Percentiles rank a stretch among this genome's conserved stretches.
These are phyloP conservation scores for Thamnidium elegans DNA, from an alignment of 192 early-diverging fungal species.

Conservation along the genomic window DNA sequence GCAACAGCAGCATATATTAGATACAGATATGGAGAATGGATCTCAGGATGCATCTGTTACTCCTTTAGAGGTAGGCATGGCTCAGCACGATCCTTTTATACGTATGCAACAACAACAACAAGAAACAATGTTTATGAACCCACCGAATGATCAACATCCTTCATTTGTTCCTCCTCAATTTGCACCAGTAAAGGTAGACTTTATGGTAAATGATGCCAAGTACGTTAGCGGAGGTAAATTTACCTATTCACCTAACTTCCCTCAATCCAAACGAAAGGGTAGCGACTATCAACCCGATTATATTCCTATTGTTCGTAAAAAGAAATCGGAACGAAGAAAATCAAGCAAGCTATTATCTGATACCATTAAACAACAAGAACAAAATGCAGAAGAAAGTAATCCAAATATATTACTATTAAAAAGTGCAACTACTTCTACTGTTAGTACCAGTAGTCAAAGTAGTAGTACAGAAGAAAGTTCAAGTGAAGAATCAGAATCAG, in stretches of 20 bases:
- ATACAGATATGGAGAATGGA: neutral
- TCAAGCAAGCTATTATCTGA: too few relatives aligned
- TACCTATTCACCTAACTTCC: constrained; percentile 19
- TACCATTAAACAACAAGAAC: too few relatives aligned
- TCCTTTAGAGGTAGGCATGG: constrained; percentile 2
- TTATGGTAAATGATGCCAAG: constrained; percentile 35
- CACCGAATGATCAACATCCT: neutral
- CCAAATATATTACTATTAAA: too few relatives aligned
- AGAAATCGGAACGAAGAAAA: constrained; percentile 11
- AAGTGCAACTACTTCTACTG: neutral
- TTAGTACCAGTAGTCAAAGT: neutral
- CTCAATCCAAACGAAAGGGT: constrained; percentile 14
- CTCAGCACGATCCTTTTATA: neutral
- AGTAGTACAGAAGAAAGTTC: too few relatives aligned
- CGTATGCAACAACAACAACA: neutral
- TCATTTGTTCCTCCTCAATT: constrained; percentile 31
- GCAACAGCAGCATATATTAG: neutral
- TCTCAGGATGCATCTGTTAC: neutral
- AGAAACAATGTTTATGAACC: too few relatives aligned
- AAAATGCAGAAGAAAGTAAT: too few relatives aligned
- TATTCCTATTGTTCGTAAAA: constrained; percentile 22
- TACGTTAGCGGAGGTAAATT: constrained; percentile 41
- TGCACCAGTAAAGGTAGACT: constrained; percentile 26
- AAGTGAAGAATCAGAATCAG: too few relatives aligned
- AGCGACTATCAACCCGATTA: constrained; percentile 36